Evolutionary conservation across 495 filamentous ascomycete genomes (phyloP), one percentile per base, ranked within the genome.

Genomic region (Penicillium atrosanguineum): DNA sequence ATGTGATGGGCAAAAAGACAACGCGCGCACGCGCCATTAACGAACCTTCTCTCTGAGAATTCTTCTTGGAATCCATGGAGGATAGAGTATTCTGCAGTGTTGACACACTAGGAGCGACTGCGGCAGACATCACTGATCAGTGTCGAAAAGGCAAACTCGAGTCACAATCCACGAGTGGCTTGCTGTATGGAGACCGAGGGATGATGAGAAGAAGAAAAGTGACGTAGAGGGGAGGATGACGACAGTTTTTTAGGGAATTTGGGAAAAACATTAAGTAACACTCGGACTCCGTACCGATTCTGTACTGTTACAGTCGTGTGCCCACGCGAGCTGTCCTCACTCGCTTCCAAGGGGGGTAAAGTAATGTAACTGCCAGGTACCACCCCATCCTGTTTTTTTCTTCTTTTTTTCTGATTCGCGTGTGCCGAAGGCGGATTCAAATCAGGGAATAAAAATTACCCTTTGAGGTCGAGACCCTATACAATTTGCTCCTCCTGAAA

Each of bases 31-130:
- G 31, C 31, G 31, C 31, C 31, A 31, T 8, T 15, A 26, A 60
- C 62, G 43, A 55, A 65, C 63, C 63, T 62, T 62, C 62, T 66
- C 58, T 81, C 69, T 46, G 44, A n/a, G 59, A 62, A 49, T 66
- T 70, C 57, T 76, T 80, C 63, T 81, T 80, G 44, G 71, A 72
- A 58, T 82, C 79, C 78, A 81, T 79, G 55, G 75, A 66, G 51
- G 72, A 71, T 45, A 67, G 44, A 62, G 62, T 68, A 56, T 59
- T 60, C 37, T 65, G 39, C 37, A 74, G 68, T 53, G 67, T 68
- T 47, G 74, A 65, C 42, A 65, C 64, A 50, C 68, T 68, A 52
- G 71, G 61, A 55, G 75, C 72, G 56, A 80, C 76, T 38, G 70
- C 74, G 60, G 75, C 72, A 67, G 77, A 77, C 76, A 80, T 79